Evolutionary conservation across 1,139 yeast genomes (phyloP), one percentile per base, ranked within the genome.

Genomic region (Arxiozyma bovina): DNA sequence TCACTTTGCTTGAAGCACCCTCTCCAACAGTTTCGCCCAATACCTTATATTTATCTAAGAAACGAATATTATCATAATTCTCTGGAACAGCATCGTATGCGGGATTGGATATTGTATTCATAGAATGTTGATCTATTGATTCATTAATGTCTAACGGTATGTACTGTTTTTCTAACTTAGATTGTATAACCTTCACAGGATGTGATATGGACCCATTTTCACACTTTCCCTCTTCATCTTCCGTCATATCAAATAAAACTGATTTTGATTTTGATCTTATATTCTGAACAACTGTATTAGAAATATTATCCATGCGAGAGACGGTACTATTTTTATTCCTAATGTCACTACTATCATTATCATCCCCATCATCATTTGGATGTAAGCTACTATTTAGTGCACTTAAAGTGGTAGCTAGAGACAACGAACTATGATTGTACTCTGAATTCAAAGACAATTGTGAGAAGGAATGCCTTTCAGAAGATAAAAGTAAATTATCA

Each of bases 1-100:
- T 77, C 18, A 86, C 94, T 2, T 87, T 80, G 0, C 94, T 93
- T 46, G 87, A 83, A 8, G 93, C 91, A 27, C 94, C 94, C 53
- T 85, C 78, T 6, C 94, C 94, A 21, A 81, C 70, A 30, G 80
- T 66, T 59, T 74, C 77, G 1, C 86, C 87, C 0, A 79, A 77
- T 6, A 78, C 71, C n/a, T 88, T 87, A 63, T 84, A 85, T 62
- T 81, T 80, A 48, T 77, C 67, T 50, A 73, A 63, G 49, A 73
- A 23, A 34, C n/a, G 3, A 34, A 34, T 34, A 12, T 15, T 34
- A 34, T 34, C 40, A 34, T 12, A 34, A 9, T 15, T 34, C 3
- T 45, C 48, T 18, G 7, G 48, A 3, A 8, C n/a, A 9, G 30
- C 4, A 23, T 17, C 1, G 7, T 1, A 18, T 18, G 27, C 20